Evolutionary conservation across 257 asterid genomes (phyloP), one percentile per base, ranked within the genome.

Genomic region (Galeopsis tetrahit): DNA sequence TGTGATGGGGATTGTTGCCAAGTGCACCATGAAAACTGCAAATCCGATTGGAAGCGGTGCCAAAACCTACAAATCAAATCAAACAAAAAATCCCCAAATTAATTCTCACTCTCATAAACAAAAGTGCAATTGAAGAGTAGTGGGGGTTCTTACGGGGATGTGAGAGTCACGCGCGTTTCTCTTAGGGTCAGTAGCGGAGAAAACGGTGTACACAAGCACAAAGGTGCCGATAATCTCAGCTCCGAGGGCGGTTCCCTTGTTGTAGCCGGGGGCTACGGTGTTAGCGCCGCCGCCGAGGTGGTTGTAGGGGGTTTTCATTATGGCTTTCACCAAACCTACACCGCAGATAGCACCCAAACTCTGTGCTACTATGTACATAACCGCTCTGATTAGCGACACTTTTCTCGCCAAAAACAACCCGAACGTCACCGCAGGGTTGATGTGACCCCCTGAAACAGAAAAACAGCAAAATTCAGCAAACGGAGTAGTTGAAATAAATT

Each of bases 141-240:
- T 21, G 28, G 28, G 28, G 28, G 43, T 3, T 66, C 87, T 83
- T 85, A 92, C 97, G 33, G 98, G 97, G 70, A 93, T 86, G 80
- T 93, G 98, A 17, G 98, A 93, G 84, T 93, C 98, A 63, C 98
- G 98, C 0, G 98, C 98, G 76, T 82, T 93, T 59, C 98, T 81
- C 81, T 93, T 93, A 44, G 98, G 96, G 75, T 93, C 98, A 2
- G 98, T 93, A 43, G 98, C 98, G 52, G 98, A 89, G 96, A 90
- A 89, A 17, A 90, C 98, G 32, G 98, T 90, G 97, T 92, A 92
- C 5, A 90, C 98, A 65, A 92, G 95, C 11, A 92, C 95, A 43
- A 92, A 92, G 34, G 98, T 92, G 6, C 98, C 98, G 14, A 92
- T 88, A 32, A 92, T 92, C 84, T 92, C 98, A 73, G 98, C 98